Evolutionary conservation across 2,329 filamentous ascomycete species (phyloP), one percentile per base, ranked within the genome.

Genomic region (Stagonosporopsis tanaceti): DNA sequence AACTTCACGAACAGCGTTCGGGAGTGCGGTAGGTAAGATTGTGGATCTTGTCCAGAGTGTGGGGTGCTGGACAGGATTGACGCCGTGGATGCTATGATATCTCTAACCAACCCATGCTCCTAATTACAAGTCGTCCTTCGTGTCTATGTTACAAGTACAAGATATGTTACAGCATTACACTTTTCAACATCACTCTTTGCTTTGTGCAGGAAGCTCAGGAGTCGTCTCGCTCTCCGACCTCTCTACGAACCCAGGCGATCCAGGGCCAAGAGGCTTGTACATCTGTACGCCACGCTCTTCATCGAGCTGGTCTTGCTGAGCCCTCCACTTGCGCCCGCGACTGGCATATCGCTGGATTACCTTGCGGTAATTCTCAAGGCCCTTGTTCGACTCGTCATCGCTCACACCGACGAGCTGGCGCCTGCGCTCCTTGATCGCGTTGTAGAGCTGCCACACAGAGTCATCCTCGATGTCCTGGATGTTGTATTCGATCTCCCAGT

Each of bases 401-500:
- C 73, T 58, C 71, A 73, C 27, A 57, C 63, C 64, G 32, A 71
- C 17, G 0, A 78, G 76, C 28, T 79, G 79, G 42, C 75, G 77
- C 12, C 91, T 84, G 15, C 89, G 82, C 3, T 67, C 74, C 71
- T 87, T 85, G 56, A 86, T 80, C 15, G 63, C 57, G 4, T 62
- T 59, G 56, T 74, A 75, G 28, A 70, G 41, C 27, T 32, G 58
- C 64, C 65, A 63, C 6, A 60, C 52, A 3, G 50, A 50, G 3
- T 48, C 50, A 11, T 59, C 46, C 1, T 59, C 50, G 8, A 76
- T 79, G 62, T 93, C 89, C 42, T 84, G 82, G 45, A 97, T 78
- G 34, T 87, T 83, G 76, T 96, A 97, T 66, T 95, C 87, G n/a
- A 97, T 80, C 0, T 78, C 74, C 93, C 93, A 97, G 7, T 78